These are phyloP conservation scores for Lasiosphaeria hispida DNA, from an alignment of 495 filamentous ascomycete species.

Conservation along the genomic window DNA sequence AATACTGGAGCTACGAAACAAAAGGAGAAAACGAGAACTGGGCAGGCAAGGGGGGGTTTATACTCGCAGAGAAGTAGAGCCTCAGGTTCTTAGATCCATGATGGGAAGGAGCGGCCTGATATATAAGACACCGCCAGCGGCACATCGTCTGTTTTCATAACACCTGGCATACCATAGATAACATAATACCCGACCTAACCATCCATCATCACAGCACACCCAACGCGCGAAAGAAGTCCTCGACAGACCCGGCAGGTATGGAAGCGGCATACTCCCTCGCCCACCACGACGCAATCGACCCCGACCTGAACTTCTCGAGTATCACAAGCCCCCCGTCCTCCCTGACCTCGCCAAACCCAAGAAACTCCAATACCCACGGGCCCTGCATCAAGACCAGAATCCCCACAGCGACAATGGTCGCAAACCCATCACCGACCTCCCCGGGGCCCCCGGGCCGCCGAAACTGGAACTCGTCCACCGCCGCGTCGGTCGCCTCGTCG, in stretches of 20 bases:
- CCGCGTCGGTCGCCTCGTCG: slow-evolving; percentile 19
- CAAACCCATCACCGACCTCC: slow-evolving; percentile 23
- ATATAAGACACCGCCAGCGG: not conserved
- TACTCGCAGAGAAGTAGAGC: too few species aligned
- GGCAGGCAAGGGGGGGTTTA: too few species aligned
- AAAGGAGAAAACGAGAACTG: too few species aligned
- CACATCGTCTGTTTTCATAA: too few species aligned
- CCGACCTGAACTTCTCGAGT: not conserved
- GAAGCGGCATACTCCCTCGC: slow-evolving; percentile 17
- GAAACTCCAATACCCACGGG: slow-evolving; percentile 23
- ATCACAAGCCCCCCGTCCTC: too few species aligned
- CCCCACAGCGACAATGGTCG: slow-evolving; percentile 22
- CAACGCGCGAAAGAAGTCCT: slow-evolving; percentile 11
- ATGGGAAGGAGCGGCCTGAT: not conserved
- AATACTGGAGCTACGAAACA: too few species aligned
- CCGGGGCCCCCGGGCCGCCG: slow-evolving; percentile 18
- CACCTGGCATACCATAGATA: too few species aligned
- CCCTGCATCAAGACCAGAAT: slow-evolving; percentile 22
- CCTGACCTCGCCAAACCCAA: slow-evolving; percentile 22
- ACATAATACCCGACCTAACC: not conserved
- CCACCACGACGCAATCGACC: slow-evolving; percentile 24
- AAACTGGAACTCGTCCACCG: slow-evolving; percentile 21
- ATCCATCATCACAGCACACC: not conserved
- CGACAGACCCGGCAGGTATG: slow-evolving; percentile 16
- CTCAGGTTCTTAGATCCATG: too few species aligned